phyloP scores from a whole-genome alignment of 306 rosid species.

The Castanospermum australe region DNA sequence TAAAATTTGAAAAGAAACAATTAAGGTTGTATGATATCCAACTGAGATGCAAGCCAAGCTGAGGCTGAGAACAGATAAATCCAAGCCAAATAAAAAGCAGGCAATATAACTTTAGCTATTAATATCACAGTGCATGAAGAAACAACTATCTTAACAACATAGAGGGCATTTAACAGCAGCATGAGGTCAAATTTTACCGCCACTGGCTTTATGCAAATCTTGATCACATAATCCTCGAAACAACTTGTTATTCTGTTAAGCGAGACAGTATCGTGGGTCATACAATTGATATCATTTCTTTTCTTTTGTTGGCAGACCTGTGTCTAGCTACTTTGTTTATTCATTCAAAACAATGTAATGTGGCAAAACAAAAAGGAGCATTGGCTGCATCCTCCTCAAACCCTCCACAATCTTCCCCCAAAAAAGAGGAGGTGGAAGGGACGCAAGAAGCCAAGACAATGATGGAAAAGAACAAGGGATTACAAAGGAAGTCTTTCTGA shows the following conservation, averaged over 20 bases:
- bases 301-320: background rate
- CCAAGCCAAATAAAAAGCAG: slow-evolving; percentile 5
- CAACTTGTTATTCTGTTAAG: no score
- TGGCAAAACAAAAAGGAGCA: no score
- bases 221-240: no score
- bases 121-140: background rate
- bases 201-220: no score
- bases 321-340: background rate
- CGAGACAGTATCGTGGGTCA: background rate
- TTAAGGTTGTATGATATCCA: background rate
- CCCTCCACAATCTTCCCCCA: no score
- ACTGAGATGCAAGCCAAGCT: background rate
- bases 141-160: background rate
- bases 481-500: no score
- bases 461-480: no score
- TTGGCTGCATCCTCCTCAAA: no score
- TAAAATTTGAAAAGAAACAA: background rate
- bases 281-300: background rate
- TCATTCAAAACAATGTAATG: background rate
- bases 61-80: background rate
- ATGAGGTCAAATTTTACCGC: no score
- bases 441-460: no score
- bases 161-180: no score
- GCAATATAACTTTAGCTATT: background rate
- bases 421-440: no score